phyloP scores from a whole-genome alignment of 164 flowering plant species.

The Magnolia sinica region DNA sequence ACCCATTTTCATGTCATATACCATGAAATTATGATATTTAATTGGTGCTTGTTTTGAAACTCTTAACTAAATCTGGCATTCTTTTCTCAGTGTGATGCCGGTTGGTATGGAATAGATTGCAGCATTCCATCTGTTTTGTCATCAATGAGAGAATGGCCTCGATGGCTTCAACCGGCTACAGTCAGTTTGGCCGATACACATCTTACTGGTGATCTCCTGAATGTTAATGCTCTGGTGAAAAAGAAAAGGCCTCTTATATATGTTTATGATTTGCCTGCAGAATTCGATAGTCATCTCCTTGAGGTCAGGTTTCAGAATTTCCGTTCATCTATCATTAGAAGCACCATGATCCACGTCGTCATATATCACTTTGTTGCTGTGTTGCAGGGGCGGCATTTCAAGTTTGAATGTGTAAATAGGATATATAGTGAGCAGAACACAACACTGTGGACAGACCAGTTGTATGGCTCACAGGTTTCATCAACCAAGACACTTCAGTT shows the following conservation, averaged over 20 bases:
- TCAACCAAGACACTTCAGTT: not conserved
- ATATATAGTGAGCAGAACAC: constrained; percentile 67
- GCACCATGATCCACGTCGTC: not conserved
- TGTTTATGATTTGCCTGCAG: constrained; percentile 92
- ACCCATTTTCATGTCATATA: too few species aligned
- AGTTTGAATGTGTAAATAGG: constrained; percentile 85
- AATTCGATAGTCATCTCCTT: constrained; percentile 83
- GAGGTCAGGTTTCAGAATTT: constrained; percentile 58
- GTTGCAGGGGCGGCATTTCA: constrained; percentile 89
- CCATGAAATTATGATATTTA: too few species aligned
- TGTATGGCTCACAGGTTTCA: constrained; percentile 91
- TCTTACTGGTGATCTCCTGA: constrained; percentile 25
- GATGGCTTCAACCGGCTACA: constrained; percentile 87
- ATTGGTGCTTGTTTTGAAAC: too few species aligned
- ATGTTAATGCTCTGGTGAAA: constrained; percentile 56
- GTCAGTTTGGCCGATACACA: constrained; percentile 50
- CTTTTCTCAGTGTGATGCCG: constrained; percentile 59
- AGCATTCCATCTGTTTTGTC: constrained; percentile 79
- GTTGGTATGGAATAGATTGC: constrained; percentile 96
- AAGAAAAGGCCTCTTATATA: constrained; percentile 92
- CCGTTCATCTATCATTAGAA: not conserved
- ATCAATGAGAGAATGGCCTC: constrained; percentile 76
- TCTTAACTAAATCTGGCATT: constrained; percentile 1
- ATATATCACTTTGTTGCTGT: constrained; percentile 1
- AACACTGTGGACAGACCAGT: constrained; percentile 83